Evolutionary conservation across 2,329 filamentous ascomycete species (phyloP), one percentile per base, ranked within the genome.

Genomic region (Phialophora macrospora): DNA sequence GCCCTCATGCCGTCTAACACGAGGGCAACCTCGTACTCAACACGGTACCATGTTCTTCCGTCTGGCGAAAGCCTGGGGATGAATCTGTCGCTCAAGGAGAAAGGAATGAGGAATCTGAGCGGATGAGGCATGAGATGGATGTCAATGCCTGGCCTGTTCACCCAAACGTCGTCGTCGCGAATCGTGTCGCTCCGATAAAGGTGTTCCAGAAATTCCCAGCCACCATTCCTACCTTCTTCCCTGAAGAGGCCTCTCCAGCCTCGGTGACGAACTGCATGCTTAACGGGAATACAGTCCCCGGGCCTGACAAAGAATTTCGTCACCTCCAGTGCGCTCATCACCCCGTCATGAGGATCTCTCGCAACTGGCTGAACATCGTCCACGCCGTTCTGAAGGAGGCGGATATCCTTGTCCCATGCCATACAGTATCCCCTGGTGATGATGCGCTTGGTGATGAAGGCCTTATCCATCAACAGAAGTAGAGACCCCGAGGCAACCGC

Each of bases 11-110:
- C 60, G 14, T 60, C 49, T 3, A 63, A 22, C 3, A 30, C n/a
- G 3, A 66, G 38, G 3, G 20, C 26, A 12, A 66, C 17, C 22
- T 66, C 64, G 30, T 66, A 66, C 4, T 58, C 61, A 38, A 56
- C 6, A 38, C 24, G 20, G 24, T 28, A 32, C 17, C 38, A 11
- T 14, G 9, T 59, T 17, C n/a, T 20, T 17, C 9, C 17, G 12
- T 32, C 22, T 8, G 24, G 17, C 4, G 20, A 17, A 20, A 9
- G 11, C 2, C 30, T 44, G 17, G 2, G 1, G 3, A 28, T 11
- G 30, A 38, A 38, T 5, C 20, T 52, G 26, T 34, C 46, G 48
- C 34, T 49, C 30, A 44, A 12, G 38, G 22, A 14, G 6, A n/a
- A 11, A 2, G 49, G 12, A 8, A 63, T 57, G 7, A 32, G 26